These are phyloP conservation scores for Clarireedia homoeocarpa DNA, from an alignment of 2,329 filamentous ascomycete genomes.

Conservation along the genomic window DNA sequence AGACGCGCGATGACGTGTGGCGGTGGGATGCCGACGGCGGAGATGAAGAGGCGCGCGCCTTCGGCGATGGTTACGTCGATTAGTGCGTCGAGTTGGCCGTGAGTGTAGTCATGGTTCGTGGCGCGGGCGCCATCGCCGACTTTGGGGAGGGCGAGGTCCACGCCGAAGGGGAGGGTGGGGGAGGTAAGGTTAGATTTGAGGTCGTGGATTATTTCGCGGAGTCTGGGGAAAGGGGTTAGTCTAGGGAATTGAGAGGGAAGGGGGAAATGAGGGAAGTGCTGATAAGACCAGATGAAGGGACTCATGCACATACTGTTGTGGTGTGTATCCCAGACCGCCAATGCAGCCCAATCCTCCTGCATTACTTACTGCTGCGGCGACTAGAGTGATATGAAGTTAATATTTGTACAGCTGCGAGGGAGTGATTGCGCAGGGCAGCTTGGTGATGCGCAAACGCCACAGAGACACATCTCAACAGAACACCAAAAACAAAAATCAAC, in stretches of 20 bases:
- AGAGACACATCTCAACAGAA: too few species aligned
- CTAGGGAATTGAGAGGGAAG: neutral
- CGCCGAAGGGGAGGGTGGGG: constrained; percentile 72
- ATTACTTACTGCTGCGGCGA: constrained; percentile 77
- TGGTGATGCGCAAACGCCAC: too few species aligned
- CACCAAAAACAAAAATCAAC: too few species aligned
- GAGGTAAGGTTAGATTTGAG: constrained; percentile 66
- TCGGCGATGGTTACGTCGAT: constrained; percentile 80
- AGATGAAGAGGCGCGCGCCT: constrained; percentile 79
- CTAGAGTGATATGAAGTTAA: too few species aligned
- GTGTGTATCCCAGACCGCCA: constrained; percentile 64
- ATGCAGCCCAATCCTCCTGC: constrained; percentile 71
- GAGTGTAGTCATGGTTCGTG: constrained; percentile 94
- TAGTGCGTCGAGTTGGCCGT: constrained; percentile 78
- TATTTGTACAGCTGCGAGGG: too few species aligned
- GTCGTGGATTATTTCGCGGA: constrained; percentile 75
- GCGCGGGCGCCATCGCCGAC: constrained; percentile 75
- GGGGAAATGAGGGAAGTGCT: constrained; percentile 16
- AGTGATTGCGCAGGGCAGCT: too few species aligned
- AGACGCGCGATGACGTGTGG: constrained; percentile 63
- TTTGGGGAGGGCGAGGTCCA: constrained; percentile 87
- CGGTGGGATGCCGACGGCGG: constrained; percentile 81
- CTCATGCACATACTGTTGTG: constrained; percentile 25
- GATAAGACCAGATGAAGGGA: too few species aligned
- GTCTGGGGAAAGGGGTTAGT: constrained; percentile 23